Evolutionary conservation across 73 alveolate genomes (phyloP), one percentile per base, ranked within the genome.

Genomic region (Paramecium tetraurelia): DNA sequence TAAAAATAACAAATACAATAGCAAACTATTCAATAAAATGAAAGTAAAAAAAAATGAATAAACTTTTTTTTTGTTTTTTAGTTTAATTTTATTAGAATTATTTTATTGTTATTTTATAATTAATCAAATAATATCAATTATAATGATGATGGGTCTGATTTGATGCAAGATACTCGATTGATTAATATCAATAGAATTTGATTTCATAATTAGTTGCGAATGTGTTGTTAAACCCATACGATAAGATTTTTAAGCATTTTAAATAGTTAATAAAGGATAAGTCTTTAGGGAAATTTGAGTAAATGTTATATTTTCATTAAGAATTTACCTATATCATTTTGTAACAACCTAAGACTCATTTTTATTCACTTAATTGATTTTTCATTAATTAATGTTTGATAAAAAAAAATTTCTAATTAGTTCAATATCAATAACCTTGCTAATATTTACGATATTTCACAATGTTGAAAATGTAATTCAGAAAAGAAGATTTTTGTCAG

Each of bases 341-440:
- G 14, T 35, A 36, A 16, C 18, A 5, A 72, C 8, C 1, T 31
- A 35, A 63, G 68, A 72, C 68, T 72, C 59, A 72, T 16, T 16
- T 40, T 33, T 72, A 36, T 43, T 36, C 43, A 1, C n/a, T 2
- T 36, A 12, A 27, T 63, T 63, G 46, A n/a, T 7, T 63, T 63
- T 63, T 63, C 84, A 63, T 27, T 63, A 63, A 63, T 63, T 63
- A 72, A 72, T 72, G 86, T 72, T 72, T 72, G 59, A 72, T 38
- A 72, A 72, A 72, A 72, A 72, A 20, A 72, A 72, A 40, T 72
- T 72, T 41, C 40, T 72, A n/a, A 72, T 72, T 16, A 72, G 86
- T 38, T 72, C 86, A 40, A 72, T 72, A 29, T 72, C 59, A 4
- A 18, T 72, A 20, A 36, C 59, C 14, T 38, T 72, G 33, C n/a